Evolutionary conservation across 2,329 filamentous ascomycete genomes (phyloP), one percentile per base, ranked within the genome.

Genomic region (Emergomyces orientalis): DNA sequence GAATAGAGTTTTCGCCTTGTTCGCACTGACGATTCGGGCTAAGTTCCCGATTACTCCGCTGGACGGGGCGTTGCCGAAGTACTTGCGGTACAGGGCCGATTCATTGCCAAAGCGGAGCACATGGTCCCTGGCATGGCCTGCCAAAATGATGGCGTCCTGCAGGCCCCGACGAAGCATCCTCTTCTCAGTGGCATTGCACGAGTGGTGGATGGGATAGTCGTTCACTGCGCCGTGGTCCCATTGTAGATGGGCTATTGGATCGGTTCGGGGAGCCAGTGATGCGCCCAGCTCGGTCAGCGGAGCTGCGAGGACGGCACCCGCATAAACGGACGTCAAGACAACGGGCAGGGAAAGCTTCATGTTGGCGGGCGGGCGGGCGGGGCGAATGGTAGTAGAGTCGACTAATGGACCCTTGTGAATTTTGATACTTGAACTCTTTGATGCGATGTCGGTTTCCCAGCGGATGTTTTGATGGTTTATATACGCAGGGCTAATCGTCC

Each of bases 161-260:
- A 90, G 77, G 6, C 80, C 87, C 19, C 75, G 73, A 45, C 77
- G 73, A 52, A 89, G 78, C 71, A 87, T 84, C 8, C 73, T 73
- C 51, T 76, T 78, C 67, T 88, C 79, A 1, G 86, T 88, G 58
- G 77, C 74, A 68, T 89, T 89, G 76, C 87, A 89, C 30, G 85
- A 88, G 41, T 78, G 71, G 72, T 89, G 87, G 70, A 89, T 87
- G 17, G 76, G 75, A 67, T 74, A 81, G 22, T 75, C 66, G 19
- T 66, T 70, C 8, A 77, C 73, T 1, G 75, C 76, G 14, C 78
- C 79, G 4, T 67, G 64, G 37, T 74, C 64, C 71, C 72, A 73
- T 43, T 70, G 62, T n/a, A 27, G 39, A 7, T n/a, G 22, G 13
- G 14, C 11, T 49, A n/a, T n/a, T n/a, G 19, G 17, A 13, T 13